Conservation (phyloP, 2,329 filamentous ascomycete species). For the Piedraia hortae region DNA sequence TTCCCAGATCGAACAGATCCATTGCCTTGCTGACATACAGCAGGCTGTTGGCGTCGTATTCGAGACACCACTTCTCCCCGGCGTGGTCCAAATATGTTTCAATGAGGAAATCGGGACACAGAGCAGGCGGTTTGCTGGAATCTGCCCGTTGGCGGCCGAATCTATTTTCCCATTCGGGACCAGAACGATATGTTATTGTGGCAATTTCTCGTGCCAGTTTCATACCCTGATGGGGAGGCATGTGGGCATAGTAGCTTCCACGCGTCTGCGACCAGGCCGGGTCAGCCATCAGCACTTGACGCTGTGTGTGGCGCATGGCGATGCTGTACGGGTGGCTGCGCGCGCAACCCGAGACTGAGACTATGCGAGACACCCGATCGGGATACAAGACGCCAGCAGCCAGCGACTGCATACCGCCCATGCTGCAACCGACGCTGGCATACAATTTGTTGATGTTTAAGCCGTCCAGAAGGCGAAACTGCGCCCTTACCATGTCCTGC, state of each 20-base stretch:
- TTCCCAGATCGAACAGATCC: slow-evolving; percentile 85
- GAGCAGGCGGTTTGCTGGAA: slow-evolving; percentile 54
- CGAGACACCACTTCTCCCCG: slow-evolving; percentile 90
- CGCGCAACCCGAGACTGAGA: slow-evolving; percentile 79
- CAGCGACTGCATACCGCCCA: slow-evolving; percentile 95
- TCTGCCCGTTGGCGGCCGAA: slow-evolving; percentile 77
- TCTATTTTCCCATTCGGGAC: slow-evolving; percentile 88
- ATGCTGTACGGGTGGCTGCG: slow-evolving; percentile 93
- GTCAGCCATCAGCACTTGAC: slow-evolving; percentile 97
- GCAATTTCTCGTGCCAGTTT: slow-evolving; percentile 93
- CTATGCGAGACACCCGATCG: slow-evolving; percentile 51
- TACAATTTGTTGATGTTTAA: slow-evolving; percentile 55
- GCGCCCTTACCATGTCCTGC: slow-evolving; percentile 90
- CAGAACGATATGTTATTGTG: slow-evolving; percentile 87
- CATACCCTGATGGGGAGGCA: slow-evolving; percentile 90
- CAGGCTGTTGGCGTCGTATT: slow-evolving; percentile 85
- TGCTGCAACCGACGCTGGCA: slow-evolving; percentile 81
- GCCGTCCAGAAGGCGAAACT: slow-evolving; percentile 64
- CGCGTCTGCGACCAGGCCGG: slow-evolving; percentile 59
- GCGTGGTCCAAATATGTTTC: slow-evolving; percentile 96
- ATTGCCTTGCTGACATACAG: slow-evolving; percentile 96
- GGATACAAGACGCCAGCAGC: slow-evolving; percentile 67
- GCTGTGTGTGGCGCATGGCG: slow-evolving; percentile 91
- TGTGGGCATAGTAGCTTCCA: slow-evolving; percentile 58
- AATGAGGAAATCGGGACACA: slow-evolving; percentile 94